Evolutionary conservation across 345 rosid genomes (phyloP).

Genomic region (Arabis alpina): DNA sequence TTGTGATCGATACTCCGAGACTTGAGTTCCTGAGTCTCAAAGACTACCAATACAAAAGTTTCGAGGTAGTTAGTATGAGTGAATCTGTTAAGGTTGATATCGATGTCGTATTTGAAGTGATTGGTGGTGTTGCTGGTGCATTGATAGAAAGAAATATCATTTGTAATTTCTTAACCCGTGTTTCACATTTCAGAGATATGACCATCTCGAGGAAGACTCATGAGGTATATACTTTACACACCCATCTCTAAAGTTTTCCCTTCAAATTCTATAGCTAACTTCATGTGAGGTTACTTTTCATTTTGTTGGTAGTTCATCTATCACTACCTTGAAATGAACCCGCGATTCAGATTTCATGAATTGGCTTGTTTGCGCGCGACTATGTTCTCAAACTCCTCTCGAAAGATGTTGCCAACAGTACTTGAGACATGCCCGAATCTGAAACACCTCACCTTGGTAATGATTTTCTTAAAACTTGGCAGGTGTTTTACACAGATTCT

Average conservation of each 20-base stretch:
- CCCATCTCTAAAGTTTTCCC: neutral
- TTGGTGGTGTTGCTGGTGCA: neutral
- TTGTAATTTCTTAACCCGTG: neutral
- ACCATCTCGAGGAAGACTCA: slow-evolving; percentile 32
- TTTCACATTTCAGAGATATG: slow-evolving; percentile 14
- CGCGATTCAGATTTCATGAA: slow-evolving; percentile 9
- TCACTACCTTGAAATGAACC: neutral
- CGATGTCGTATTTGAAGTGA: slow-evolving; percentile 13
- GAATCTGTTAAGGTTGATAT: slow-evolving; percentile 16
- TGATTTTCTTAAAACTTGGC: neutral
- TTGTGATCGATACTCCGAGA: slow-evolving; percentile 22
- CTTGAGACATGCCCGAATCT: slow-evolving; percentile 37
- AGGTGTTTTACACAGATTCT: neutral
- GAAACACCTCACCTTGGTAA: slow-evolving; percentile 32
- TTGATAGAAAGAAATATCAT: neutral
- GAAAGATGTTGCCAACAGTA: slow-evolving; percentile 21
- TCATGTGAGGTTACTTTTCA: neutral
- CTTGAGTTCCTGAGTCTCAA: slow-evolving; percentile 22
- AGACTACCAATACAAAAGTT: slow-evolving; percentile 5
- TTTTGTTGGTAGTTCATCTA: slow-evolving; percentile 13
- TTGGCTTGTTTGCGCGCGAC: slow-evolving; percentile 13
- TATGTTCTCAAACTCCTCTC: slow-evolving; percentile 22
- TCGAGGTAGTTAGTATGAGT: slow-evolving; percentile 3
- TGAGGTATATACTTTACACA: slow-evolving; percentile 11
- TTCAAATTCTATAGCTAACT: neutral